phyloP scores from a whole-genome alignment of 2,329 filamentous ascomycete genomes.

The Xylariaceae sp. region DNA sequence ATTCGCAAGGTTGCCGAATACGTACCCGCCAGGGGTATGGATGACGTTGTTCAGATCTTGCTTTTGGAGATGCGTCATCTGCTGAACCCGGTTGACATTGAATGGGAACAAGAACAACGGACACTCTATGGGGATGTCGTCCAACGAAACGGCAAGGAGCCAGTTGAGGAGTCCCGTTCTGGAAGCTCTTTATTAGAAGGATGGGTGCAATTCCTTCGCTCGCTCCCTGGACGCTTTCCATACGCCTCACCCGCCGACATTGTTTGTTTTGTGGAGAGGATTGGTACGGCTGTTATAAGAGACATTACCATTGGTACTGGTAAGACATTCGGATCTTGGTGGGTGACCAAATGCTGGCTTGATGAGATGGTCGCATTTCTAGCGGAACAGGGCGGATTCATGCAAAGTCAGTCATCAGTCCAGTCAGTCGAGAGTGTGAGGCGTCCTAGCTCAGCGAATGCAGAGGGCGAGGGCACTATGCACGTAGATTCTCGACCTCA shows the following conservation, averaged over 20 bases:
- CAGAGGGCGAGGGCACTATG: conserved; percentile 35
- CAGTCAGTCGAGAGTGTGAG: conserved; percentile 27
- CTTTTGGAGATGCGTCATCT: conserved; percentile 68
- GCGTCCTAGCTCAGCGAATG: conserved; percentile 26
- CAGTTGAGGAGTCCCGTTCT: conserved; percentile 37
- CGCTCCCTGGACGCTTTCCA: conserved; percentile 68
- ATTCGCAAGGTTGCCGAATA: conserved; percentile 62
- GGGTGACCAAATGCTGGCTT: conserved; percentile 92
- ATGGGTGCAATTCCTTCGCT: conserved; percentile 71
- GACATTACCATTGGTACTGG: conserved; percentile 78
- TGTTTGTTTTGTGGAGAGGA: conserved; percentile 71
- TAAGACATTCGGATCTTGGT: conserved; percentile 85
- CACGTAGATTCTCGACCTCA: conserved; percentile 41
- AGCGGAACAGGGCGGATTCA: conserved; percentile 85
- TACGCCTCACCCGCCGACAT: conserved; percentile 71
- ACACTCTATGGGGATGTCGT: conserved; percentile 60
- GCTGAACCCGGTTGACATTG: conserved; percentile 64
- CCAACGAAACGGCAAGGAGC: conserved; percentile 44
- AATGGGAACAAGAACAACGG: conserved; percentile 62
- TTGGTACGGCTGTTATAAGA: conserved; percentile 74
- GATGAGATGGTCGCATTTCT: conserved; percentile 93
- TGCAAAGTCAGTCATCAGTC: conserved; percentile 52
- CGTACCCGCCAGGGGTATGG: conserved; percentile 62
- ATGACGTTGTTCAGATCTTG: conserved; percentile 61
- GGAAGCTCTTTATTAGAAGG: conserved; percentile 64